phyloP scores from a whole-genome alignment of 169 alveolate species.

The Nephromyces sp. region DNA sequence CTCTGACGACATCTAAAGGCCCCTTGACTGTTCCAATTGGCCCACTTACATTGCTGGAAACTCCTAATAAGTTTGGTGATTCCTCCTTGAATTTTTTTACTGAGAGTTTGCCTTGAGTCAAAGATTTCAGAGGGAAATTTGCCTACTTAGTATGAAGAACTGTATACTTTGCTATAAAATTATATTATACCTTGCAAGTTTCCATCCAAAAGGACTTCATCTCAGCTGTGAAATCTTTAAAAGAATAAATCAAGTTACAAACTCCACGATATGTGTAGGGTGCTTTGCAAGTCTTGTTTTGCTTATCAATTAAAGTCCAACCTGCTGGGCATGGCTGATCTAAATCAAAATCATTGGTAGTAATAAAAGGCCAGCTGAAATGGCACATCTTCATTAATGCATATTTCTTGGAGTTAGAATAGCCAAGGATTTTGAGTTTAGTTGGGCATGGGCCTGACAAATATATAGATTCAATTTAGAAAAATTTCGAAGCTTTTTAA shows the following conservation, averaged over 20 bases:
- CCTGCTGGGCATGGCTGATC: not conserved
- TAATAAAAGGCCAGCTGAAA: not conserved
- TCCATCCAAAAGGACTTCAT: not conserved
- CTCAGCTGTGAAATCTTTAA: not conserved
- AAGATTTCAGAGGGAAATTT: too few relatives aligned
- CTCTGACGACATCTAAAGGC: too few relatives aligned
- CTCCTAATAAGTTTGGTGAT: too few relatives aligned
- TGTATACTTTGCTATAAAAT: too few relatives aligned
- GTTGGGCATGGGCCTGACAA: not conserved
- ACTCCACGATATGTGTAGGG: not conserved
- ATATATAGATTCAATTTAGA: too few relatives aligned
- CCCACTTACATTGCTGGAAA: too few relatives aligned
- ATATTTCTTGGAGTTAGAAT: not conserved
- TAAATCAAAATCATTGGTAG: not conserved
- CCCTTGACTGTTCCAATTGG: too few relatives aligned
- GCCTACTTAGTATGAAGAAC: too few relatives aligned
- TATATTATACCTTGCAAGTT: not conserved
- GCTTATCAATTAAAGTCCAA: not conserved
- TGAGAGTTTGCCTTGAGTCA: too few relatives aligned
- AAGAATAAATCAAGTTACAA: not conserved
- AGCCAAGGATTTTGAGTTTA: not conserved
- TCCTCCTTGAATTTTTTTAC: too few relatives aligned
- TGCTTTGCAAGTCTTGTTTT: not conserved
- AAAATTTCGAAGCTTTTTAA: too few relatives aligned
- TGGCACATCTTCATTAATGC: not conserved